These are phyloP conservation scores for Cercospora zeae-maydis DNA, from an alignment of 2,329 filamentous ascomycete species.

Conservation along the genomic window DNA sequence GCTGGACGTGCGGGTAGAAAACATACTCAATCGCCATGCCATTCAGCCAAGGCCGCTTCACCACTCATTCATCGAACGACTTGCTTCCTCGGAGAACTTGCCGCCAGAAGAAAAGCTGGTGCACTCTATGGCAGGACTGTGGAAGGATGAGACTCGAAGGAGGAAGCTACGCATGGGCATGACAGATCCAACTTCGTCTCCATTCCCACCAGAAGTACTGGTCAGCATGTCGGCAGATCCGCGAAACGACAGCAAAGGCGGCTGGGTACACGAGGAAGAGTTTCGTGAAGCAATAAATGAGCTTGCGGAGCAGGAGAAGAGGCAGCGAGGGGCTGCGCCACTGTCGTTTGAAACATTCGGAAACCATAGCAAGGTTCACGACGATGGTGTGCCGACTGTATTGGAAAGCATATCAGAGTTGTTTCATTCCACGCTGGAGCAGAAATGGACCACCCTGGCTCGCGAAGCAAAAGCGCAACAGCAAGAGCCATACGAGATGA, in stretches of 20 bases:
- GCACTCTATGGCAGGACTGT: conserved; percentile 88
- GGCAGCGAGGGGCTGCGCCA: conserved; percentile 42
- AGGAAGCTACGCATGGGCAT: conserved; percentile 69
- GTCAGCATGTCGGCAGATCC: conserved; percentile 85
- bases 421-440: conserved; percentile 54
- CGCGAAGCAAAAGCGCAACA: conserved; percentile 14
- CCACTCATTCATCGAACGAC: conserved; percentile 77
- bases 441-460: conserved; percentile 7
- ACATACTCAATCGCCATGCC: conserved; percentile 79
- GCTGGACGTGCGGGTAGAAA: conserved; percentile 81
- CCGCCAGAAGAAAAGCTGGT: conserved; percentile 74
- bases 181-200: conserved; percentile 62
- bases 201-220: conserved; percentile 76
- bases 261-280: conserved; percentile 91
- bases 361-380: conserved; percentile 50
- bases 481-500: conserved; percentile 10
- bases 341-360: conserved; percentile 66
- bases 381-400: conserved; percentile 64
- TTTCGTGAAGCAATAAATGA: conserved; percentile 63
- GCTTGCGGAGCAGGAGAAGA: conserved; percentile 63
- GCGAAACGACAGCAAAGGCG: conserved; percentile 66
- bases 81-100: conserved; percentile 51
- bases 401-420: conserved; percentile 84
- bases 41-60: conserved; percentile 75
- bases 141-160: conserved; percentile 82